Percentiles rank a stretch among this genome's conserved stretches.
Evolutionary conservation across 2,329 filamentous ascomycete genomes (phyloP).

Genomic region (Claviceps capensis): DNA sequence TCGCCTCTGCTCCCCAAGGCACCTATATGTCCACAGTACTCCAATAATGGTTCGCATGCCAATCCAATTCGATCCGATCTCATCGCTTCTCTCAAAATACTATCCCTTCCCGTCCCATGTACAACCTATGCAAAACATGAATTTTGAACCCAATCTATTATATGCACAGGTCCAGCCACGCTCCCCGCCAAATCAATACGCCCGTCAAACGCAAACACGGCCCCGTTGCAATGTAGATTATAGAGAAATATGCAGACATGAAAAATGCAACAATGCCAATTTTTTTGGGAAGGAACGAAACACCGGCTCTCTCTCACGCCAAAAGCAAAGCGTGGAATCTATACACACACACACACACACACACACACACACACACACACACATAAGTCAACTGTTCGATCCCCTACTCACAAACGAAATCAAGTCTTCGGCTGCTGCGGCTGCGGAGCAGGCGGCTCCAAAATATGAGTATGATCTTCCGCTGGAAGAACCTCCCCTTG

Average conservation of each 20-base stretch:
- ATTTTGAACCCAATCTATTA: background rate
- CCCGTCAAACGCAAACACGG: background rate
- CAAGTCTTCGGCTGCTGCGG: conserved; percentile 14
- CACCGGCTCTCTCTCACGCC: background rate
- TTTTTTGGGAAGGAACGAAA: background rate
- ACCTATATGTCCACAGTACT: background rate
- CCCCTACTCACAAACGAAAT: background rate
- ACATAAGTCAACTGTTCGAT: too few relatives aligned
- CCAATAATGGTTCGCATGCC: too few relatives aligned
- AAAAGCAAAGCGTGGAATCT: too few relatives aligned
- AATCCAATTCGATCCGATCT: background rate
- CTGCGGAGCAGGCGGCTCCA: conserved; percentile 54
- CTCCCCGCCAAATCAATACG: background rate
- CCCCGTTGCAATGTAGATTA: too few relatives aligned
- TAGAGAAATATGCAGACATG: background rate
- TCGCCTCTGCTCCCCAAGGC: background rate
- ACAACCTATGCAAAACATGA: background rate
- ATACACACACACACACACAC: too few relatives aligned
- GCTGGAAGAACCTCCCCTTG: conserved; percentile 57
- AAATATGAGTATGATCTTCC: conserved; percentile 67
- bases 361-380: too few relatives aligned
- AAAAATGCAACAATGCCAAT: background rate
- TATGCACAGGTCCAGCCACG: conserved; percentile 1
- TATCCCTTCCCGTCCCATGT: background rate
- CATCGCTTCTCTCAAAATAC: background rate